Evolutionary conservation across 208 protist genomes (phyloP).

Genomic region (Trypanosomatidae sp.): DNA sequence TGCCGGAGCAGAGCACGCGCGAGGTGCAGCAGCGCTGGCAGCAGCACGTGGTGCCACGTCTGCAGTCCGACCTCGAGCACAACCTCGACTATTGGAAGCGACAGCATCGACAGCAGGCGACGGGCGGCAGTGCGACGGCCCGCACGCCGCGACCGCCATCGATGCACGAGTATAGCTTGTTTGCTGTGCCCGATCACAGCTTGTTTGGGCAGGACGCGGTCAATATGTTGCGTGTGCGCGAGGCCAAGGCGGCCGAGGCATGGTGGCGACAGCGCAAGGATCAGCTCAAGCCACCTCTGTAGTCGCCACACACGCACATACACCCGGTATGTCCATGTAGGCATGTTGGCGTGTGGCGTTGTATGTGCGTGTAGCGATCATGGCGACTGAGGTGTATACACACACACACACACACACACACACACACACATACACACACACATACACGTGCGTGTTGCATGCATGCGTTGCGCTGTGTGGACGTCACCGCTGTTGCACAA

Average conservation of each 20-base stretch:
- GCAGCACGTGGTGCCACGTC: constrained; percentile 38
- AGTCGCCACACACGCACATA: too few species aligned
- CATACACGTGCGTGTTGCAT: too few species aligned
- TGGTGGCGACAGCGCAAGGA: constrained; percentile 65
- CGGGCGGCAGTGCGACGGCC: constrained; percentile 1
- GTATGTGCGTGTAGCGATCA: too few species aligned
- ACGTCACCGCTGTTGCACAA: too few species aligned
- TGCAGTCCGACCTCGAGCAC: constrained; percentile 71
- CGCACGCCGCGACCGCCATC: constrained; percentile 9
- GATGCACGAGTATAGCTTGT: constrained; percentile 60
- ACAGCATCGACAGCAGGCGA: constrained; percentile 19
- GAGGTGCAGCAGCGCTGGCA: constrained; percentile 68
- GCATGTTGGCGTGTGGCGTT: too few species aligned
- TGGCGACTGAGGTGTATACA: too few species aligned
- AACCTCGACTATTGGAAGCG: constrained; percentile 59
- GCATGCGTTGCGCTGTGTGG: too few species aligned
- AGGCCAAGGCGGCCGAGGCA: constrained; percentile 40
- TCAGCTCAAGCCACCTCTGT: constrained; percentile 51
- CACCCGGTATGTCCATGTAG: too few species aligned
- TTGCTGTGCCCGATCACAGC: constrained; percentile 55
- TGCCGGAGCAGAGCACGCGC: constrained; percentile 34
- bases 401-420: too few species aligned
- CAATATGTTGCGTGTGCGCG: constrained; percentile 53
- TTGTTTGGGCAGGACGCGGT: constrained; percentile 69
- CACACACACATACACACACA: too few species aligned